Base-by-base conservation (phyloP, 371 early-diverging fungal genomes). In the Rhizopus arrhizus region DNA sequence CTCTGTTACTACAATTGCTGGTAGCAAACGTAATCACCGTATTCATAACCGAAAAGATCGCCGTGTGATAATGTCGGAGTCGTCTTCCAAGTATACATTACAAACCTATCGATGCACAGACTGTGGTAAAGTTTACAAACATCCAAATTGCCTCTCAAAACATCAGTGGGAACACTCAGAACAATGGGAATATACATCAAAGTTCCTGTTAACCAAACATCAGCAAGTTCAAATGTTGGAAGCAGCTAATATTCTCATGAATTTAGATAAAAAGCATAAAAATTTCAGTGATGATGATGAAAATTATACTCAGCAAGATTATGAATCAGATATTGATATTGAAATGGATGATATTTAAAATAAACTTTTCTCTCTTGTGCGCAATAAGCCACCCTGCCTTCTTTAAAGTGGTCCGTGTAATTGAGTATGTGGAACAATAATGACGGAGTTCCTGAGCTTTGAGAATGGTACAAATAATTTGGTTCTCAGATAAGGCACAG, bases 141-240 rank as follows among this genome's bases (percentile, higher is more conserved):
- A 84, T 47, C 78, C 83, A 35, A 86, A 84, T 53, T 87, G 86
- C 53, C 74, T 89, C 5, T 61, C 72, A 59, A 86, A 85, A 66
- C 90, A 89, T 65, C 83, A 83, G 22, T 85, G 86, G 87, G 86
- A 88, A 56, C 90, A 89, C 53, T 83, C 86, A 15, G 81, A 79
- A 35, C 67, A 82, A 56, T 89, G 90, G 90, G 80, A 78, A 36
- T 60, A 73, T 48, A 80, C 85, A 7, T 75, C 80, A 56, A 83
- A 86, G 59, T 73, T 89, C 47, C 65, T 80, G 31, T 62, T 89
- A 22, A 82, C 87, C 45, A 88, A 88, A 63, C 90, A 88, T 64
- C 89, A 88, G 58, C 90, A 90, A 62, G 89, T 90, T 1, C 87
- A 87, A 59, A 60, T 90, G 68, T 65, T 90, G 57, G 90, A 90